Percentiles rank a stretch among this genome's conserved stretches.
phyloP scores from a whole-genome alignment of 352 stramenopile species.

The Pythium apleroticum region DNA sequence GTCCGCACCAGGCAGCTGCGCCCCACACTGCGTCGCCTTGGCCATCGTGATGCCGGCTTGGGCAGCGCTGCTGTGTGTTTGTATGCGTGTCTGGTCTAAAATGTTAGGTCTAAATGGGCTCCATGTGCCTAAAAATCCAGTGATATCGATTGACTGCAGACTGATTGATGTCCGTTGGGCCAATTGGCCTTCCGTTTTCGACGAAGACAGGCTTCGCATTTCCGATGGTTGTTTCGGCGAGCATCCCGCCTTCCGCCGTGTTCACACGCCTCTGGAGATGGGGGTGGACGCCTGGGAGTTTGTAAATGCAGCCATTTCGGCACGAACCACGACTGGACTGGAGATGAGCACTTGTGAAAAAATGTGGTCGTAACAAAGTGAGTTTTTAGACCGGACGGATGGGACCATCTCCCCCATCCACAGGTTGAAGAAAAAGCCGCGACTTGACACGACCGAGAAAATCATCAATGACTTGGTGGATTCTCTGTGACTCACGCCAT shows the following conservation, averaged over 20 bases:
- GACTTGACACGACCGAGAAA: background rate
- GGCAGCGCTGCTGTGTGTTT: background rate
- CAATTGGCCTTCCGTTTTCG: background rate
- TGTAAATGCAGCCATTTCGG: conserved; percentile 1
- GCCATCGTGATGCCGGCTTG: background rate
- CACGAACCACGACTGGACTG: background rate
- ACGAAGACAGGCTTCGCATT: background rate
- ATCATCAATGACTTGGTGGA: background rate
- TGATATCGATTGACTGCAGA: no score
- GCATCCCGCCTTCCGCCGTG: background rate
- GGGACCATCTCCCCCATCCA: background rate
- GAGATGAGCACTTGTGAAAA: background rate
- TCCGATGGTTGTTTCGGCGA: no score
- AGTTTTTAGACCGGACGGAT: background rate
- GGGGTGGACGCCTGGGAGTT: background rate
- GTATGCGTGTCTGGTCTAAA: no score
- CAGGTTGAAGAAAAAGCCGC: conserved; percentile 2
- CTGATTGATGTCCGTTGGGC: background rate
- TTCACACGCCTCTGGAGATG: background rate
- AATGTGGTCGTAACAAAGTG: background rate
- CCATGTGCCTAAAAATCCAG: no score
- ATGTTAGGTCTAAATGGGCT: background rate
- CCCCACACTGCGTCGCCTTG: background rate
- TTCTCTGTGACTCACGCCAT: background rate
- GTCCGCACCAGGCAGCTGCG: background rate